Base-by-base conservation (phyloP, 192 early-diverging fungal species). In the Lobosporangium transversale region DNA sequence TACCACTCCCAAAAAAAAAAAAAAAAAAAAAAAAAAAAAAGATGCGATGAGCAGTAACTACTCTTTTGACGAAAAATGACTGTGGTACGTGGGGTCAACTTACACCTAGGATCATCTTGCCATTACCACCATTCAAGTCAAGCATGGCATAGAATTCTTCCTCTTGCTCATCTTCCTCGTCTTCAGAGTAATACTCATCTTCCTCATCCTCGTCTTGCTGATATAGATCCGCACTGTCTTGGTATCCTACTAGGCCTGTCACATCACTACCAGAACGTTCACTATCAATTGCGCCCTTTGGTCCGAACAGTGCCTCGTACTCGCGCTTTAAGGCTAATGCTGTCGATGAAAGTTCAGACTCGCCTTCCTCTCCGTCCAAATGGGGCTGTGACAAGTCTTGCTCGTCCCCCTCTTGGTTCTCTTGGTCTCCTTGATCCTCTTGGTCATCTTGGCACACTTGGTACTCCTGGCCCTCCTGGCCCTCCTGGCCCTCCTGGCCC, bases 101-200 rank as follows among this genome's bases (percentile, higher is more conserved):
- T 66, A 76, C 71, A 21, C 71, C 71, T 8, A 76, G 43, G 32
- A 76, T 76, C 71, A 76, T 66, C 31, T 73, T 73, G 53, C 63
- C 64, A 14, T 57, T 58, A 35, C 52, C 71, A 45, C 52, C 71
- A 42, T 76, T 76, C 42, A 76, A 20, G 21, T 76, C 71, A 15
- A 62, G 42, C 71, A 76, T 66, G 24, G 64, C 71, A 47, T 76
- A 76, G n/a, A 57, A 66, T 27, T 66, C 58, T 18, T 76, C 71
- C 35, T 76, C 71, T 33, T 74, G 36, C 33, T 70, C 68, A 52
- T 14, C 37, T 40, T 40, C 37, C 37, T 66, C 64, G 4, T 47
- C 64, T 24, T 66, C 48, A 15, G 55, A 53, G 21, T 68, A 54
- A 21, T 57, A 33, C 4, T 37, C 60, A 1, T 71, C 69, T 10